Evolutionary conservation across 208 protist species (phyloP).

Genomic region (Wallacemonas rigidus): DNA sequence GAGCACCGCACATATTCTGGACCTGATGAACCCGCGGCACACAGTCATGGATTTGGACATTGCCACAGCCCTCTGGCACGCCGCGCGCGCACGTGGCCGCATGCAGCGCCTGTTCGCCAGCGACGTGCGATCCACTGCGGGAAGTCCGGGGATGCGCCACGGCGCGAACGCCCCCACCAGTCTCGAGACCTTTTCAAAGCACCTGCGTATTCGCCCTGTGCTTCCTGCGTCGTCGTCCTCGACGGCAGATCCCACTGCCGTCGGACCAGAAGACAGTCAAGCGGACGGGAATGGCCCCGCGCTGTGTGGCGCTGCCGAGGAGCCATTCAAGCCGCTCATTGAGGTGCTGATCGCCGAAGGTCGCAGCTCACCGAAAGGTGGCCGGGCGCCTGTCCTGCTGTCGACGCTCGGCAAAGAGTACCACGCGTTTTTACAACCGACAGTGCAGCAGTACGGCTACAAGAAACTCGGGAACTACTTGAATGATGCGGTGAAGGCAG

Average conservation of each 20-base stretch:
- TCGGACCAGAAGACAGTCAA: background rate
- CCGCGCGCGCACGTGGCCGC: slow-evolving; percentile 75
- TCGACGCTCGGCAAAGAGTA: slow-evolving; percentile 90
- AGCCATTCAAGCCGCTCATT: slow-evolving; percentile 54
- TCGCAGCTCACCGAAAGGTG: slow-evolving; percentile 36
- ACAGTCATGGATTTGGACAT: slow-evolving; percentile 97
- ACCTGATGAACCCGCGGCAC: slow-evolving; percentile 73
- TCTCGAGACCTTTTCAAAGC: slow-evolving; percentile 17
- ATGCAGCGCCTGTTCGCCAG: slow-evolving; percentile 63
- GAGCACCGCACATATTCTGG: slow-evolving; percentile 51
- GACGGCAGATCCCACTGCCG: background rate
- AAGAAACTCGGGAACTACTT: slow-evolving; percentile 82
- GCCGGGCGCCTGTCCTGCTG: slow-evolving; percentile 55
- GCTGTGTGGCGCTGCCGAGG: background rate
- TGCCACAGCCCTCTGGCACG: slow-evolving; percentile 94
- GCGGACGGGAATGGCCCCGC: too few species aligned
- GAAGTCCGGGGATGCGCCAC: background rate
- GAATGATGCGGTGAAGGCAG: slow-evolving; percentile 67
- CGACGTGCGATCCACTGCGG: slow-evolving; percentile 26
- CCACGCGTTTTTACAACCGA: slow-evolving; percentile 55
- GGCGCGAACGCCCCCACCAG: background rate
- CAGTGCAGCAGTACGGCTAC: slow-evolving; percentile 63
- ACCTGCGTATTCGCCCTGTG: background rate
- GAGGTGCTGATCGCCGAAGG: slow-evolving; percentile 73
- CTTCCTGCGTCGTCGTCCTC: background rate